These are phyloP conservation scores for Mrakia gelida DNA, from an alignment of 768 basidiomycete genomes.

Conservation along the genomic window DNA sequence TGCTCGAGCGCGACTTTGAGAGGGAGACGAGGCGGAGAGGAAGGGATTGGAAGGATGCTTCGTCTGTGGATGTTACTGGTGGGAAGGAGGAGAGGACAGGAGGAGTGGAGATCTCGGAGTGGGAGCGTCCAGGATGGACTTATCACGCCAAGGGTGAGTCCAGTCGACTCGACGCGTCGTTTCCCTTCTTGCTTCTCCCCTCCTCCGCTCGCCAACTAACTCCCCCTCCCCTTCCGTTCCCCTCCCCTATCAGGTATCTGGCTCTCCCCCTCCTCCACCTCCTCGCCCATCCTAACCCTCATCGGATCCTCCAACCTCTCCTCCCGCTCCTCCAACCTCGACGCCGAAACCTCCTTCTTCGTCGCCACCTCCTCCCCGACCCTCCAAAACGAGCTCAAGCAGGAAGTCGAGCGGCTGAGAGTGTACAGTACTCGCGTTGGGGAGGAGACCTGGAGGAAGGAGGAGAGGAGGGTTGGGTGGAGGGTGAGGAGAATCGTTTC, in stretches of 20 bases:
- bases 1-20: slow-evolving; percentile 72
- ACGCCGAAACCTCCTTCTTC: slow-evolving; percentile 85
- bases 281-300: slow-evolving; percentile 64
- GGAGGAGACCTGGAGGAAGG: slow-evolving; percentile 59
- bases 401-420: slow-evolving; percentile 44
- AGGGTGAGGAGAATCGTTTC: slow-evolving; percentile 61
- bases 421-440: slow-evolving; percentile 29
- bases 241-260: slow-evolving; percentile 85
- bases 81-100: not conserved
- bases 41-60: slow-evolving; percentile 11
- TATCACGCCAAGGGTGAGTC: slow-evolving; percentile 92
- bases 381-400: slow-evolving; percentile 40
- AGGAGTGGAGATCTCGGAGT: slow-evolving; percentile 74
- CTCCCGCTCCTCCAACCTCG: slow-evolving; percentile 80
- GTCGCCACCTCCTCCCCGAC: slow-evolving; percentile 62
- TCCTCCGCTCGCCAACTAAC: not conserved
- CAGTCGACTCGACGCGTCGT: not conserved
- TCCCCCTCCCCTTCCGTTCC: not conserved
- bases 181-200: not conserved
- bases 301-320: slow-evolving; percentile 95
- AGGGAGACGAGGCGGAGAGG: slow-evolving; percentile 44
- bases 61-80: not conserved
- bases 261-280: slow-evolving; percentile 55
- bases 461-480: slow-evolving; percentile 56
- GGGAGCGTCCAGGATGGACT: slow-evolving; percentile 87